A percentile compares a stretch with the other conserved stretches of the same genome.
phyloP scores from a whole-genome alignment of 257 asterid genomes.

The Cruciata laevipes region DNA sequence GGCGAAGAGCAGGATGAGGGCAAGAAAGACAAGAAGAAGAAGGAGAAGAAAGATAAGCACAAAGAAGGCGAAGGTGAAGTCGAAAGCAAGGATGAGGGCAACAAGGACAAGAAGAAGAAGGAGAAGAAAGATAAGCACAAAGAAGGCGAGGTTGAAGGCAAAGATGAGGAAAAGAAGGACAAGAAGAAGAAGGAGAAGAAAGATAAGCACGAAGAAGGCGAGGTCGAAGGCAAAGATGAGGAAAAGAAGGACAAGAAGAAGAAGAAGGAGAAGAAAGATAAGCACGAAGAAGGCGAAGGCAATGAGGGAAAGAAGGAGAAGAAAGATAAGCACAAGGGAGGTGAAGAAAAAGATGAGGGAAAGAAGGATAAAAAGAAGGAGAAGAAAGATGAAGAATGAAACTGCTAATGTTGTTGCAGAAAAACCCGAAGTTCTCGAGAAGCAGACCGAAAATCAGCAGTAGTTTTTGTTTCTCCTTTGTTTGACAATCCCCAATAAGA shows the following conservation, averaged over 20 bases:
- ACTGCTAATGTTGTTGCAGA: conserved; percentile 15
- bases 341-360: neutral
- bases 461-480: neutral
- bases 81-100: conserved; percentile 5
- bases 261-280: conserved; percentile 11
- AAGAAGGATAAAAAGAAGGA: conserved; percentile 9
- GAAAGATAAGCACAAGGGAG: conserved; percentile 6
- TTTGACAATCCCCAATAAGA: neutral
- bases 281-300: too few relatives aligned
- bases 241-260: conserved; percentile 13
- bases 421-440: conserved; percentile 23
- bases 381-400: conserved; percentile 6
- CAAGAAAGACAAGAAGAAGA: too few relatives aligned
- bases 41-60: conserved; percentile 6
- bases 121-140: neutral
- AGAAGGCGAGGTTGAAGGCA: neutral
- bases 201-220: conserved; percentile 17
- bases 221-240: conserved; percentile 4
- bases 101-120: conserved; percentile 2
- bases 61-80: neutral
- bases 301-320: conserved; percentile 15
- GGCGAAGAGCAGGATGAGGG: conserved; percentile 16
- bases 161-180: conserved; percentile 11
- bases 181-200: conserved; percentile 1
- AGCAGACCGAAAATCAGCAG: conserved; percentile 14